Conservation (phyloP, 2,329 filamentous ascomycete genomes). For the Amauroascus niger region DNA sequence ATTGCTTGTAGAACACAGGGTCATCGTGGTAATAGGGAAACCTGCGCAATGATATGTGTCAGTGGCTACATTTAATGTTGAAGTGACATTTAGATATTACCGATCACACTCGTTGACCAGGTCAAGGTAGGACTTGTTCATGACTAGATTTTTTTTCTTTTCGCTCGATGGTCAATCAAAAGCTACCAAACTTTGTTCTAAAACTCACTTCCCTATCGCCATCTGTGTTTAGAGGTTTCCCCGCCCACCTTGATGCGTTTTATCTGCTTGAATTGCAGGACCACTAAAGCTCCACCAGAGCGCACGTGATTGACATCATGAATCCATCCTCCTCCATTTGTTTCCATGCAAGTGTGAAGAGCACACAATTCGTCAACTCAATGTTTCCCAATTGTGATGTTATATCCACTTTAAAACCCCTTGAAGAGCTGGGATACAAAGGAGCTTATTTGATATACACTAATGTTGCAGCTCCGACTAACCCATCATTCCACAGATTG, state of each 20-base stretch:
- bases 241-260: not conserved
- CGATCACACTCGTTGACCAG: slow-evolving; percentile 47
- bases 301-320: not conserved
- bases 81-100: slow-evolving; percentile 28
- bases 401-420: not conserved
- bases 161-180: not conserved
- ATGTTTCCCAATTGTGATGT: not conserved
- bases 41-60: slow-evolving; percentile 36
- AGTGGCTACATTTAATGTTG: not conserved
- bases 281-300: no score
- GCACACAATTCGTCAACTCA: not conserved
- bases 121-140: slow-evolving; percentile 33
- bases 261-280: not conserved
- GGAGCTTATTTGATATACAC: not conserved
- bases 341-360: not conserved
- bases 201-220: not conserved
- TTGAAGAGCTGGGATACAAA: not conserved
- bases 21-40: slow-evolving; percentile 65
- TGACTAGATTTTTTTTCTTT: not conserved
- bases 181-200: not conserved
- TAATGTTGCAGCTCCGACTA: slow-evolving; percentile 1
- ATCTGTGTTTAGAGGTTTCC: not conserved
- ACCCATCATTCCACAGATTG: not conserved
- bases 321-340: not conserved
- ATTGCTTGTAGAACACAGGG: slow-evolving; percentile 46